Evolutionary conservation across 2,329 filamentous ascomycete species (phyloP).

Genomic region (Penicillium sp.): DNA sequence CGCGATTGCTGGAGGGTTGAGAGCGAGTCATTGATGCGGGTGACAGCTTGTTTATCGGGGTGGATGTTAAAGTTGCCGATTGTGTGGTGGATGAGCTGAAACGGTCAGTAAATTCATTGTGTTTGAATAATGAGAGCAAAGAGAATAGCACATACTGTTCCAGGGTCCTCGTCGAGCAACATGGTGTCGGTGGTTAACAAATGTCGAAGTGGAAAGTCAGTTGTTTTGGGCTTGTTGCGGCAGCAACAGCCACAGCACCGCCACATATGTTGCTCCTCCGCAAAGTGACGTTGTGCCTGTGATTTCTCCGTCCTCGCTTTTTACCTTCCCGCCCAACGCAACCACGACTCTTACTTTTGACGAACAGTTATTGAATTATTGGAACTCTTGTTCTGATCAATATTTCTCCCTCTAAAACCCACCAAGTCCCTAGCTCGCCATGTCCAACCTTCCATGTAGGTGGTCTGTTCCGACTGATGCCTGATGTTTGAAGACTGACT

Average conservation of each 20-base stretch:
- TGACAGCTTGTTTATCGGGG: slow-evolving; percentile 79
- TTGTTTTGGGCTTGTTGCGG: slow-evolving; percentile 34
- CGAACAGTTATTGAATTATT: neutral
- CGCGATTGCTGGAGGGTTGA: slow-evolving; percentile 81
- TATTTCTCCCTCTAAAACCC: neutral
- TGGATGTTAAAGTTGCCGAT: slow-evolving; percentile 92
- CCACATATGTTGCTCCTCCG: slow-evolving; percentile 33
- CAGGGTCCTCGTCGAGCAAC: slow-evolving; percentile 92
- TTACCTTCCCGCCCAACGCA: neutral
- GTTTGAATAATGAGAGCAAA: no score
- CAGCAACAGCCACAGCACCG: slow-evolving; percentile 43
- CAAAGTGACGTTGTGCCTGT: slow-evolving; percentile 27
- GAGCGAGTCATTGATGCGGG: slow-evolving; percentile 80
- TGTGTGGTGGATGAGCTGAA: slow-evolving; percentile 83
- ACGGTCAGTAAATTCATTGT: slow-evolving; percentile 4
- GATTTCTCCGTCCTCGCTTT: slow-evolving; percentile 15
- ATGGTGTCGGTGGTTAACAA: slow-evolving; percentile 56
- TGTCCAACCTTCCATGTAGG: slow-evolving; percentile 54
- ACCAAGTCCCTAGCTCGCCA: slow-evolving; percentile 16
- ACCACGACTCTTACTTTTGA: neutral
- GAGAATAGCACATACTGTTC: slow-evolving; percentile 59
- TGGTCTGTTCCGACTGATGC: slow-evolving; percentile 2
- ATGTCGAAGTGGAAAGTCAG: slow-evolving; percentile 8
- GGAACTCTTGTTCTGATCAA: slow-evolving; percentile 1
- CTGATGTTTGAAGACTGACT: neutral